Conservation (phyloP, 257 asterid genomes). For the Perilla frutescens region DNA sequence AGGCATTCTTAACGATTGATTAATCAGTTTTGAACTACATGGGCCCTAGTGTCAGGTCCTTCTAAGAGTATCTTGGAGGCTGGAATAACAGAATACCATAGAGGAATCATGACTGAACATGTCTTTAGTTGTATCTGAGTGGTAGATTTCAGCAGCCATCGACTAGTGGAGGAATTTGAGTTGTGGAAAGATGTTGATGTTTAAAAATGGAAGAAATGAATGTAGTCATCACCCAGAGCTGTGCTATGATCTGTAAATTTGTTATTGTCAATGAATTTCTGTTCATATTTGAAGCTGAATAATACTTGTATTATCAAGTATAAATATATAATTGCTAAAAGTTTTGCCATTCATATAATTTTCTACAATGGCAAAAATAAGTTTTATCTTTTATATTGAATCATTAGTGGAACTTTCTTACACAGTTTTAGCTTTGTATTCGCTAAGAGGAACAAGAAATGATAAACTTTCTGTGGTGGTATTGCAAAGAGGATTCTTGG, state of each 20-base stretch:
- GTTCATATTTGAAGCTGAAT: neutral
- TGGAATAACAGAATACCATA: neutral
- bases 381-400: too few relatives aligned
- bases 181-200: neutral
- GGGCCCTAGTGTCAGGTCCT: neutral
- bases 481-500: neutral
- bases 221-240: neutral
- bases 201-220: neutral
- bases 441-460: neutral
- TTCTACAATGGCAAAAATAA: neutral
- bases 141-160: neutral
- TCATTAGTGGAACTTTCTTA: neutral
- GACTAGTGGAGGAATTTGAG: neutral
- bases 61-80: neutral
- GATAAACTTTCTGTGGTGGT: neutral
- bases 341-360: neutral
- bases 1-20: neutral
- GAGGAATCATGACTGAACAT: neutral
- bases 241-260: neutral
- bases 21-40: neutral
- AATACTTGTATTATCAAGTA: neutral
- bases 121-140: conserved; percentile 3
- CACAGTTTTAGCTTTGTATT: neutral
- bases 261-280: neutral
- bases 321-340: neutral